Evolutionary conservation across 805 yeast species (phyloP).

Genomic region (Ogataea pilisensis): DNA sequence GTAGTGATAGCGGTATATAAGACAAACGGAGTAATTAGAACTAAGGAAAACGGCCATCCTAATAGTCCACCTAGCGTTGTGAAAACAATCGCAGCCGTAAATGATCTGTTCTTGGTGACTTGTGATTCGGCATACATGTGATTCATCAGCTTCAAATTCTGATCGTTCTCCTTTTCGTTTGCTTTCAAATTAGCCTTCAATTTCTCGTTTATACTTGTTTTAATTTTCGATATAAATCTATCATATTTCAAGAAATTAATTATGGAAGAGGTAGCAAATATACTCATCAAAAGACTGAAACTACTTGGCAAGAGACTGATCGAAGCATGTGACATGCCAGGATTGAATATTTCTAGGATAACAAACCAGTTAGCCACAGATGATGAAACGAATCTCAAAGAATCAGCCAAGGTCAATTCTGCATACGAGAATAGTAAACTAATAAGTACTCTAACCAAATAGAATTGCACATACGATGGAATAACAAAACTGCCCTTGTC

Average conservation of each 20-base stretch:
- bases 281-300: conserved; percentile 56
- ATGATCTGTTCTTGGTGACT: conserved; percentile 18
- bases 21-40: conserved; percentile 58
- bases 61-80: conserved; percentile 64
- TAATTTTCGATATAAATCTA: conserved; percentile 15
- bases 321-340: conserved; percentile 89
- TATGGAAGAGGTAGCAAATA: conserved; percentile 40
- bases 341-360: conserved; percentile 54
- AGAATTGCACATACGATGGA: conserved; percentile 40
- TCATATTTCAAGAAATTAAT: conserved; percentile 32
- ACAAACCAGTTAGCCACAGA: conserved; percentile 56
- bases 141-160: conserved; percentile 13
- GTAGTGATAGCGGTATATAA: conserved; percentile 28
- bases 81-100: conserved; percentile 36
- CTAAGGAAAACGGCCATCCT: conserved; percentile 90
- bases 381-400: conserved; percentile 35
- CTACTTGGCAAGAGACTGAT: conserved; percentile 83
- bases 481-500: background rate
- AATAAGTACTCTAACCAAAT: conserved; percentile 44
- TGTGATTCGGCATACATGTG: conserved; percentile 15
- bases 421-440: conserved; percentile 39
- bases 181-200: conserved; percentile 9
- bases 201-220: conserved; percentile 13
- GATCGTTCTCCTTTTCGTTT: conserved; percentile 14
- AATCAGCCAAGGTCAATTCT: conserved; percentile 49